Base-by-base conservation (phyloP, 495 filamentous ascomycete genomes). In the Podospora fimiseda region DNA sequence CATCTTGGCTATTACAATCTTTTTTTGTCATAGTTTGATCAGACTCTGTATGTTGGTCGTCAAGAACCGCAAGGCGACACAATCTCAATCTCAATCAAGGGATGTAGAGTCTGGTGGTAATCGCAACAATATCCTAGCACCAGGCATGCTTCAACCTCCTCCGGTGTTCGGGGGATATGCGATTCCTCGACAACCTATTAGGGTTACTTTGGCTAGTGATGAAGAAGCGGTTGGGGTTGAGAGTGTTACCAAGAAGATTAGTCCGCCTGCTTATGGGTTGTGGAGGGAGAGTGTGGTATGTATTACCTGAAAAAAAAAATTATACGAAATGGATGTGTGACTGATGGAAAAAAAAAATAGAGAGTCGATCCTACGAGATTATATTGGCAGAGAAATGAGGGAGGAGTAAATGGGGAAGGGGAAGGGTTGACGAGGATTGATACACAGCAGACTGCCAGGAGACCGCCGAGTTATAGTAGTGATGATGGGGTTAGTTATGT, bases 241-340 rank as follows among this genome's bases (percentile, higher is more conserved):
- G 58, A 75, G 71, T 55, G 71, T 74, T 22, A 65, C 72, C 0
- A 72, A 75, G 37, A 83, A 82, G 63, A 52, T 76, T 24, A 84
- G 87, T 14, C 90, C 90, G 27, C 90, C 90, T 14, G 88, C 89
- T n/a, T 95, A 95, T 68, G 90, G 89, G 2, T 63, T 87, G 9
- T 95, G 89, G 89, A 73, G 87, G 53, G 79, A 81, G 65, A 88
- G 84, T 65, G 87, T 93, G 70, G 87, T 90, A 80, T 66, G 84
- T 83, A 44, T n/a, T n/a, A n/a, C n/a, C n/a, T n/a, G n/a, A n/a
- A n/a, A n/a, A n/a, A n/a, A n/a, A n/a, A 18, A 3, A n/a, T 40
- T 24, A 4, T n/a, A 1, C 48, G 23, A 38, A 18, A 38, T 8
- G 9, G 2, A 22, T 5, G 11, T 16, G 18, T 43, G 9, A 13